phyloP scores from a whole-genome alignment of 169 alveolate genomes.

The Eimeria tenella region DNA sequence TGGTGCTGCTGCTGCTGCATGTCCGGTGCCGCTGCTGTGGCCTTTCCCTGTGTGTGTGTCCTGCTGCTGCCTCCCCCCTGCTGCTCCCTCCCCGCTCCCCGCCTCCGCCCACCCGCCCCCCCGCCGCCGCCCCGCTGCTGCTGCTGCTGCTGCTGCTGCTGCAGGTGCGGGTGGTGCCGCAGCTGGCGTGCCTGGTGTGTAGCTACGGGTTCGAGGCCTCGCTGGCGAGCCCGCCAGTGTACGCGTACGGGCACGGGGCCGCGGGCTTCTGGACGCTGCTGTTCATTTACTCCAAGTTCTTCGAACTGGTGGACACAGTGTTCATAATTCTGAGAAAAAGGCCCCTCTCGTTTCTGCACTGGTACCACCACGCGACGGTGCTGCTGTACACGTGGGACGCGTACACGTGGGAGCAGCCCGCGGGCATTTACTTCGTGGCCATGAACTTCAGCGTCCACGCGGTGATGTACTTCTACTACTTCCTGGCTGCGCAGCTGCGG shows the following conservation, averaged over 20 bases:
- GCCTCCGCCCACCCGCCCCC: no score
- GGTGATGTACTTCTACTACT: slow-evolving; percentile 90
- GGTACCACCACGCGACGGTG: slow-evolving; percentile 93
- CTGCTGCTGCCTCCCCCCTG: no score
- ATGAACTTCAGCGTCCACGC: slow-evolving; percentile 90
- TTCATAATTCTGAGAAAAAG: slow-evolving; percentile 87
- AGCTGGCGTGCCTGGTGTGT: slow-evolving; percentile 72
- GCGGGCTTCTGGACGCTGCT: slow-evolving; percentile 87
- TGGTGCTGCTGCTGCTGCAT: no score
- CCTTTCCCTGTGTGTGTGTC: no score
- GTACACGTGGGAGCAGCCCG: slow-evolving; percentile 86
- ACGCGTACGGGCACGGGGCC: slow-evolving; percentile 86
- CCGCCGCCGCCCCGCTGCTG: no score
- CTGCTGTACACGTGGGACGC: slow-evolving; percentile 92
- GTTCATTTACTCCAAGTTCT: slow-evolving; percentile 88
- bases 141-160: neutral
- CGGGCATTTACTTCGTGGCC: slow-evolving; percentile 88
- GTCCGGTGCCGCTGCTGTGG: no score
- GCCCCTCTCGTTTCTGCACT: slow-evolving; percentile 86
- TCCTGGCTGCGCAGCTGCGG: slow-evolving; percentile 82
- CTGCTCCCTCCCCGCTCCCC: no score
- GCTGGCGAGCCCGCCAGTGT: slow-evolving; percentile 85
- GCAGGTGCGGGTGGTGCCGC: slow-evolving; percentile 82
- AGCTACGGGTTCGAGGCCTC: slow-evolving; percentile 85
- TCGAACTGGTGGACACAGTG: slow-evolving; percentile 90